These are phyloP conservation scores for Candida nitratophila DNA, from an alignment of 805 yeast genomes.

Conservation along the genomic window DNA sequence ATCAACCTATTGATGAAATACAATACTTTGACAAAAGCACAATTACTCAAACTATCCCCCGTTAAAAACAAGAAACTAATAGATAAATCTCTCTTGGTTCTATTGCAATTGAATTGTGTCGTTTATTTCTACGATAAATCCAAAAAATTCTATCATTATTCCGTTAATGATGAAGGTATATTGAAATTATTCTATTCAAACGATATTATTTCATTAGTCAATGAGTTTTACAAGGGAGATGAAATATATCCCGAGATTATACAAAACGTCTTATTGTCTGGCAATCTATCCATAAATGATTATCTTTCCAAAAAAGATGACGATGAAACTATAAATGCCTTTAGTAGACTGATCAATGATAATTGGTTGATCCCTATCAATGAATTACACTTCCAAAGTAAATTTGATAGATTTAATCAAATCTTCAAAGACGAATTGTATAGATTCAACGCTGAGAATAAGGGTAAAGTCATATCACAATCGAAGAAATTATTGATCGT, in stretches of 20 bases:
- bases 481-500: constrained; percentile 54
- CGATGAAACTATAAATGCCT: constrained; percentile 7
- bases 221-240: constrained; percentile 33
- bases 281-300: constrained; percentile 55
- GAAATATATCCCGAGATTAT: constrained; percentile 47
- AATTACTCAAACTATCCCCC: constrained; percentile 40
- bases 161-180: constrained; percentile 57
- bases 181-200: constrained; percentile 68
- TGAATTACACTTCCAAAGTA: constrained; percentile 22
- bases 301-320: constrained; percentile 25
- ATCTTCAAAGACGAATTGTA: constrained; percentile 32
- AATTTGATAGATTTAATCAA: constrained; percentile 23
- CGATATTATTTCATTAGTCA: constrained; percentile 53
- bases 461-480: constrained; percentile 36
- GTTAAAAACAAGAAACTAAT: constrained; percentile 38
- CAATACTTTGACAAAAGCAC: constrained; percentile 38
- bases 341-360: constrained; percentile 35
- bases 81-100: constrained; percentile 47
- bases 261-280: constrained; percentile 63
- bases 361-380: constrained; percentile 46
- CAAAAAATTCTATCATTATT: constrained; percentile 34
- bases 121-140: constrained; percentile 48
- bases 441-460: constrained; percentile 22
- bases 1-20: constrained; percentile 54
- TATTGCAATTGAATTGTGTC: constrained; percentile 75